Evolutionary conservation across 345 rosid species (phyloP).

Genomic region (Rhizophora apiculata): DNA sequence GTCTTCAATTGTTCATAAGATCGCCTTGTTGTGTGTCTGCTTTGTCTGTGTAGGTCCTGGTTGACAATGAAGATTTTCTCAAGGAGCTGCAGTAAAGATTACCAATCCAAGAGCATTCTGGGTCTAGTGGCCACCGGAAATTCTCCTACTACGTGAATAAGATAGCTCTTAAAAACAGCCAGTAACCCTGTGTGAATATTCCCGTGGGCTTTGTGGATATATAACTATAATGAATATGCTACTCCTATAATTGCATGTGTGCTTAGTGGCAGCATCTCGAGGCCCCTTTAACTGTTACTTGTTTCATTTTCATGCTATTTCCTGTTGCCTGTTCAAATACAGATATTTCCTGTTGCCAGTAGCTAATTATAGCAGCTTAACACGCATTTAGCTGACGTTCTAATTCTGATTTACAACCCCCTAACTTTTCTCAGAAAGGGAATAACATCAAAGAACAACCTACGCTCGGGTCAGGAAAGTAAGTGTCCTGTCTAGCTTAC

Average conservation of each 20-base stretch:
- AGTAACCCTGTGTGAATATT: not conserved
- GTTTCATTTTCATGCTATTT: too few relatives aligned
- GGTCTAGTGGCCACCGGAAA: not conserved
- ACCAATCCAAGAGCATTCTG: not conserved
- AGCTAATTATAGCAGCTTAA: too few relatives aligned
- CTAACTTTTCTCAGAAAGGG: too few relatives aligned
- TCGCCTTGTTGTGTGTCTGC: not conserved
- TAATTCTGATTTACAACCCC: too few relatives aligned
- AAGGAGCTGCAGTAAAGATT: constrained; percentile 56
- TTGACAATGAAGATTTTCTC: constrained; percentile 90
- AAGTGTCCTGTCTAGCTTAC: too few relatives aligned
- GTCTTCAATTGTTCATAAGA: not conserved
- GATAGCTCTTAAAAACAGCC: not conserved
- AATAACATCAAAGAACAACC: too few relatives aligned
- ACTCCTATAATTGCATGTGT: not conserved
- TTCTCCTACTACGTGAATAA: constrained; percentile 24
- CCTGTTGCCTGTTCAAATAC: too few relatives aligned
- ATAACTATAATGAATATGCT: not conserved
- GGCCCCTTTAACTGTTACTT: not conserved
- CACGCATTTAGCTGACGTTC: too few relatives aligned
- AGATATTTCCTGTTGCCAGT: too few relatives aligned
- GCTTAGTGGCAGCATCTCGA: not conserved
- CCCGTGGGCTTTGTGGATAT: not conserved
- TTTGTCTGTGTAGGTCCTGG: constrained; percentile 55
- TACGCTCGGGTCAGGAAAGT: too few relatives aligned